Base-by-base conservation (phyloP, 352 stramenopile species). In the Phytophthora pini region DNA sequence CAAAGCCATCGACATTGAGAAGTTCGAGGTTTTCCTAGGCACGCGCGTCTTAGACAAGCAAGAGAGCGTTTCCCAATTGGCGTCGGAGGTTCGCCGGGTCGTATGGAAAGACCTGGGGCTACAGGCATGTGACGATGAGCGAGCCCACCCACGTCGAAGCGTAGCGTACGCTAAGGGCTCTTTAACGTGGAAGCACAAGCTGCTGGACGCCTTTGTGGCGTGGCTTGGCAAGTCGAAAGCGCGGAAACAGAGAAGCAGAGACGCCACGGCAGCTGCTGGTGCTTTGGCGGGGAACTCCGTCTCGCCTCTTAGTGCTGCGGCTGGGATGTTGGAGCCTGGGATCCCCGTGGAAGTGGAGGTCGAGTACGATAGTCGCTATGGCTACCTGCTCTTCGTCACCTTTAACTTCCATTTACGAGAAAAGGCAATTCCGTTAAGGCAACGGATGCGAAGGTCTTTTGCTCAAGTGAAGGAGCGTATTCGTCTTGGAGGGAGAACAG, bases 311-410 rank as follows among this genome's bases (percentile, higher is more conserved):
- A 62, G 17, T 54, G 36, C 40, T 49, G 61, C 34, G 20, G 53
- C 47, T 6, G 53, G 59, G 22, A 20, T 82, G 24, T 57, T 77
- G 13, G 58, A 75, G 2, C 54, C 53, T 22, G 70, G 67, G 4
- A 66, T 77, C 36, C 77, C 78, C 8, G 89, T 97, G 11, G 76
- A 84, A 48, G 80, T 98, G 5, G 88, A 95, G 50, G 77, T 92
- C 8, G 70, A 85, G 58, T 83, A 90, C 59, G 58, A 89, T 52
- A 84, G 77, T 55, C 76, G 77, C 22, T 74, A 84, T 36, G 77
- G 71, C 10, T 87, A 82, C 32, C 24, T 87, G 36, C 72, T 85
- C n/a, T 81, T 80, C 20, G 72, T 84, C 41, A 80, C 61, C 20
- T 83, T 88, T 58, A 74, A 73, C 36, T 84, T 85, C 45, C 77